Evolutionary conservation across 768 basidiomycete species (phyloP).

Genomic region (Trametes gibbosa): DNA sequence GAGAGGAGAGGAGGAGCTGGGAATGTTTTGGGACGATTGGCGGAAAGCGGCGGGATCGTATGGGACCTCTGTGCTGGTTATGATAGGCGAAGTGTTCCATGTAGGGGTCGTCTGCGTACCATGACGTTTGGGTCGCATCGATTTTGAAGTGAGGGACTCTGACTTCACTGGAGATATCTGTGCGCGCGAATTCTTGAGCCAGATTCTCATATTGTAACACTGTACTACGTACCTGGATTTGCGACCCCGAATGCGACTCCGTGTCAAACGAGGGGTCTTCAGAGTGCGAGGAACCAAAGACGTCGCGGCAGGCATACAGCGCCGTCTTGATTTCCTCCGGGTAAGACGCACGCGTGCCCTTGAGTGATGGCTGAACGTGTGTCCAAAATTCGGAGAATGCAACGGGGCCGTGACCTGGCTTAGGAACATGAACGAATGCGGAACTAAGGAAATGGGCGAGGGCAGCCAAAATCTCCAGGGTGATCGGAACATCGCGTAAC

Average conservation of each 20-base stretch:
- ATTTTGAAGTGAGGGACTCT: not conserved
- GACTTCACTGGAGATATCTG: not conserved
- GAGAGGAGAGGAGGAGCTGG: too few relatives aligned
- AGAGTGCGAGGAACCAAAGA: constrained; percentile 45
- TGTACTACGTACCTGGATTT: not conserved
- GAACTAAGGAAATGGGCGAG: constrained; percentile 49
- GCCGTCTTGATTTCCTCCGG: constrained; percentile 44
- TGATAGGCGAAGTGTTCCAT: not conserved
- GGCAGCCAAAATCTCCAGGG: constrained; percentile 38
- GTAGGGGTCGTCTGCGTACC: not conserved
- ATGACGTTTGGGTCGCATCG: not conserved
- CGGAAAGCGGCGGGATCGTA: not conserved
- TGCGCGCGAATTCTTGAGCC: too few relatives aligned
- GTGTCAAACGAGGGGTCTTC: constrained; percentile 39
- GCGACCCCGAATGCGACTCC: constrained; percentile 8
- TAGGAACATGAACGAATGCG: constrained; percentile 47
- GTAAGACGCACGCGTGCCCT: constrained; percentile 24
- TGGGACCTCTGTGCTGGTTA: not conserved
- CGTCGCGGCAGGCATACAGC: constrained; percentile 45
- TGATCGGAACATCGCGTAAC: constrained; percentile 39
- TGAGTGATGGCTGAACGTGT: constrained; percentile 30
- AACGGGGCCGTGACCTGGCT: constrained; percentile 47
- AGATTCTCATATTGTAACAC: not conserved
- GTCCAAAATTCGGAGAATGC: constrained; percentile 60
- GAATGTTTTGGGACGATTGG: not conserved